Evolutionary conservation across 2,329 filamentous ascomycete genomes (phyloP).

Genomic region (Dothideomycetidae sp.): DNA sequence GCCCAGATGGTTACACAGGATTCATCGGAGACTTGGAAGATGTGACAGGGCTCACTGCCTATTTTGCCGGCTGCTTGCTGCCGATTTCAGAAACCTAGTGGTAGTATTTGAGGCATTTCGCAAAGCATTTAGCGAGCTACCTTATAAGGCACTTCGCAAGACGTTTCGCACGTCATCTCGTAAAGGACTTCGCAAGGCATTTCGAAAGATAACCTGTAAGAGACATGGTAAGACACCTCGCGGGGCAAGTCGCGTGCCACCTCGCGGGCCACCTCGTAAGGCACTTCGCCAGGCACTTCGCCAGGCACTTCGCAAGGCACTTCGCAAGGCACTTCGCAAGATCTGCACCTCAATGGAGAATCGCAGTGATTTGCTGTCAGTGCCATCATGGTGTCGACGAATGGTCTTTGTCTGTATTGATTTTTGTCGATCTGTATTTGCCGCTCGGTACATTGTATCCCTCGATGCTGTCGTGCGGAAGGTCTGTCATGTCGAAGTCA

Average conservation of each 20-base stretch:
- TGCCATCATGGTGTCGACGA: too few relatives aligned
- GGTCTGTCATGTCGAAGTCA: constrained; percentile 1
- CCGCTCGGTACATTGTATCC: constrained; percentile 4
- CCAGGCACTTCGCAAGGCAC: neutral
- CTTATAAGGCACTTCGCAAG: neutral
- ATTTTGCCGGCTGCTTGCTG: constrained; percentile 9
- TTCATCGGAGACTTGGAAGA: constrained; percentile 27
- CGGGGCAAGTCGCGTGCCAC: too few relatives aligned
- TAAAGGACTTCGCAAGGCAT: too few relatives aligned
- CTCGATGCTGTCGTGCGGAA: constrained; percentile 6
- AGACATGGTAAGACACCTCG: neutral
- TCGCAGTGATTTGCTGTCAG: too few relatives aligned
- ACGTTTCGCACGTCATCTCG: too few relatives aligned
- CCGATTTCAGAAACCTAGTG: too few relatives aligned
- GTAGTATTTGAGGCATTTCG: too few relatives aligned
- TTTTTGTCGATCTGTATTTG: constrained; percentile 1
- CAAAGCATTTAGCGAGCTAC: neutral
- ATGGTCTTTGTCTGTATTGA: too few relatives aligned
- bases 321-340: too few relatives aligned
- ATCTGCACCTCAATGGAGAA: too few relatives aligned
- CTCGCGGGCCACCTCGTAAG: too few relatives aligned
- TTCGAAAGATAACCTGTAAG: neutral
- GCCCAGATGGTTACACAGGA: constrained; percentile 53
- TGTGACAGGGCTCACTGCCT: constrained; percentile 9
- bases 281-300: neutral